Conservation (phyloP, 345 rosid genomes). For the Chamaenerion angustifolium region DNA sequence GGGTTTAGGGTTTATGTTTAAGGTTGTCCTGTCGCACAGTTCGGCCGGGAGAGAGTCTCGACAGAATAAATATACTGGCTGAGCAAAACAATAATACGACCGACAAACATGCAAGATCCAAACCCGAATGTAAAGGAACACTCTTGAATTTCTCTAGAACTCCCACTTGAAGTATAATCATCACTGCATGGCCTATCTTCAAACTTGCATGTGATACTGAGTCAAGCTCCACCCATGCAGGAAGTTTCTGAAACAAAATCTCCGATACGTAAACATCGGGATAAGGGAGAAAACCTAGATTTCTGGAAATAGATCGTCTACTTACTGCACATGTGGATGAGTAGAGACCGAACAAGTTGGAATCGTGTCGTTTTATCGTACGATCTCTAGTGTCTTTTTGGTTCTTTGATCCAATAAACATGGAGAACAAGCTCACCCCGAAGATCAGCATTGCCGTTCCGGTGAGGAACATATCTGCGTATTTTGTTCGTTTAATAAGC, state of each 20-base stretch:
- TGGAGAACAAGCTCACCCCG: conserved; percentile 42
- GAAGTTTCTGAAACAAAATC: conserved; percentile 33
- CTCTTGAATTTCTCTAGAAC: conserved; percentile 49
- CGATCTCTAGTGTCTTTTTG: conserved; percentile 1
- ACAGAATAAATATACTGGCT: conserved; percentile 43
- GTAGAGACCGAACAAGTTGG: conserved; percentile 48
- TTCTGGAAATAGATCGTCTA: no score
- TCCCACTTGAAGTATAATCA: conserved; percentile 67
- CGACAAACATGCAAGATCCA: conserved; percentile 62
- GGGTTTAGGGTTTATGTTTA: no score
- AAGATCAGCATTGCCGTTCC: conserved; percentile 55
- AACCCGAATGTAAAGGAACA: conserved; percentile 28
- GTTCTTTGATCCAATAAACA: conserved; percentile 45
- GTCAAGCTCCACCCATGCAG: conserved; percentile 35
- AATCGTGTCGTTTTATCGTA: conserved; percentile 15
- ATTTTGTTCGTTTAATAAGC: no score
- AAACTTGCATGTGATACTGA: conserved; percentile 52
- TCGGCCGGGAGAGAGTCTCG: conserved; percentile 24
- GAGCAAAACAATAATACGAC: conserved; percentile 47
- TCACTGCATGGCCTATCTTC: conserved; percentile 50
- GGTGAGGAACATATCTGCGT: conserved; percentile 55
- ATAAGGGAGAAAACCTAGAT: no score
- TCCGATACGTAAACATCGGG: no score
- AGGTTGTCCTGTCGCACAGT: no score
- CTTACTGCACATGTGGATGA: background rate